Evolutionary conservation across 2,329 filamentous ascomycete genomes (phyloP).

Genomic region (Claviceps citrina): DNA sequence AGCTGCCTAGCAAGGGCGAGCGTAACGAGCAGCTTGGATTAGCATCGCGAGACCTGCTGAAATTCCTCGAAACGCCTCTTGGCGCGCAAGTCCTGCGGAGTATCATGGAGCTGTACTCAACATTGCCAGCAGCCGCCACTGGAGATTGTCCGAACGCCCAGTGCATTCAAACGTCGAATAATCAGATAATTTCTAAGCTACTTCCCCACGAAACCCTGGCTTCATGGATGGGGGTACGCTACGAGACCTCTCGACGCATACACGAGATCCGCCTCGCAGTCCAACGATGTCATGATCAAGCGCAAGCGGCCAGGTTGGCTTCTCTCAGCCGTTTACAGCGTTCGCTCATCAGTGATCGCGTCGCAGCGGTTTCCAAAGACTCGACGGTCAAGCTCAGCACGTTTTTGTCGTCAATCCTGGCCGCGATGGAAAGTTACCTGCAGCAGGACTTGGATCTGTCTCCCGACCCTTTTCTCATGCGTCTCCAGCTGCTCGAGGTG

Average conservation of each 20-base stretch:
- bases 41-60: slow-evolving; percentile 13
- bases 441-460: slow-evolving; percentile 14
- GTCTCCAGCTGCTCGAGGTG: slow-evolving; percentile 16
- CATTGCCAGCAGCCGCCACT: slow-evolving; percentile 15
- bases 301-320: slow-evolving; percentile 33
- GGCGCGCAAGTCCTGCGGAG: slow-evolving; percentile 17
- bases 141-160: slow-evolving; percentile 24
- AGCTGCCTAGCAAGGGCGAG: slow-evolving; percentile 6
- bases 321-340: slow-evolving; percentile 45
- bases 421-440: slow-evolving; percentile 29
- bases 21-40: slow-evolving; percentile 5
- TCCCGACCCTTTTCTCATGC: not conserved
- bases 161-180: slow-evolving; percentile 45
- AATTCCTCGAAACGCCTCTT: slow-evolving; percentile 18
- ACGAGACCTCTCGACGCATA: slow-evolving; percentile 34
- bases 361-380: slow-evolving; percentile 43
- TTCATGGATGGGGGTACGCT: slow-evolving; percentile 36
- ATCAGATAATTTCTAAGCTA: slow-evolving; percentile 35
- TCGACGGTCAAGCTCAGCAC: slow-evolving; percentile 38
- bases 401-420: slow-evolving; percentile 33
- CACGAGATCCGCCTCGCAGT: slow-evolving; percentile 26
- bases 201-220: slow-evolving; percentile 21
- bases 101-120: slow-evolving; percentile 21
- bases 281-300: slow-evolving; percentile 21
- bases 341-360: slow-evolving; percentile 37